These are phyloP conservation scores for Podospora bellae-mahoneyi DNA, from an alignment of 495 filamentous ascomycete species.

Conservation along the genomic window DNA sequence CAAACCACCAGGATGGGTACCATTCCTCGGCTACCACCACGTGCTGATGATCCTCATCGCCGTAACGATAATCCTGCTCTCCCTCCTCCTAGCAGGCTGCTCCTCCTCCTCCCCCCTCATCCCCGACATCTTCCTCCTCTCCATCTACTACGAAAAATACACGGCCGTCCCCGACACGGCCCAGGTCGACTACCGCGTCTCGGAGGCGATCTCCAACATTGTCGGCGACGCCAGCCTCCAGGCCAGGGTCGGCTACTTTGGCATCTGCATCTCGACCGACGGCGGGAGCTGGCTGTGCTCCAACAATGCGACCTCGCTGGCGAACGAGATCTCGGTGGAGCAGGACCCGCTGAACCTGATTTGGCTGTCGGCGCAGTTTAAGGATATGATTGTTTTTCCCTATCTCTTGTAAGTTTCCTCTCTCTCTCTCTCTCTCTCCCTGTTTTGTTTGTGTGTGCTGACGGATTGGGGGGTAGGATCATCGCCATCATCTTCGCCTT, in stretches of 20 bases:
- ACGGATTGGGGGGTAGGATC: slow-evolving; percentile 49
- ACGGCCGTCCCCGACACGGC: slow-evolving; percentile 63
- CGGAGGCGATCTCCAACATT: slow-evolving; percentile 69
- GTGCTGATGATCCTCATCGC: slow-evolving; percentile 97
- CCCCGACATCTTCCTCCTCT: slow-evolving; percentile 76
- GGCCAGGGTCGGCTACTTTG: slow-evolving; percentile 67
- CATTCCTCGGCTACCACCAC: slow-evolving; percentile 97
- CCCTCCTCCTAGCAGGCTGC: slow-evolving; percentile 74
- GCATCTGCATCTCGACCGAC: slow-evolving; percentile 72
- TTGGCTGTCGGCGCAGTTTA: slow-evolving; percentile 75
- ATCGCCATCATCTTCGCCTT: slow-evolving; percentile 80
- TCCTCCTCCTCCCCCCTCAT: slow-evolving; percentile 73
- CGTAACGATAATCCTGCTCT: slow-evolving; percentile 88
- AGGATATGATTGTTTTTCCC: slow-evolving; percentile 77
- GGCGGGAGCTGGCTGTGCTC: slow-evolving; percentile 69
- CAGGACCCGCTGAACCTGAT: slow-evolving; percentile 79
- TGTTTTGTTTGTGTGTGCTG: not conserved
- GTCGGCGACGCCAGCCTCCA: slow-evolving; percentile 64
- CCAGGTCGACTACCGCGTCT: slow-evolving; percentile 82
- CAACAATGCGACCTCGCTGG: slow-evolving; percentile 73
- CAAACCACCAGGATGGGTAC: slow-evolving; percentile 66
- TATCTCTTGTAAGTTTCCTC: slow-evolving; percentile 61
- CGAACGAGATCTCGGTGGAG: slow-evolving; percentile 62
- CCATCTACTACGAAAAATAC: slow-evolving; percentile 67
- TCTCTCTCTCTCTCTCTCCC: not conserved